Conservation (phyloP, 495 filamentous ascomycete genomes). For the Friedmanniomyces simplex region DNA sequence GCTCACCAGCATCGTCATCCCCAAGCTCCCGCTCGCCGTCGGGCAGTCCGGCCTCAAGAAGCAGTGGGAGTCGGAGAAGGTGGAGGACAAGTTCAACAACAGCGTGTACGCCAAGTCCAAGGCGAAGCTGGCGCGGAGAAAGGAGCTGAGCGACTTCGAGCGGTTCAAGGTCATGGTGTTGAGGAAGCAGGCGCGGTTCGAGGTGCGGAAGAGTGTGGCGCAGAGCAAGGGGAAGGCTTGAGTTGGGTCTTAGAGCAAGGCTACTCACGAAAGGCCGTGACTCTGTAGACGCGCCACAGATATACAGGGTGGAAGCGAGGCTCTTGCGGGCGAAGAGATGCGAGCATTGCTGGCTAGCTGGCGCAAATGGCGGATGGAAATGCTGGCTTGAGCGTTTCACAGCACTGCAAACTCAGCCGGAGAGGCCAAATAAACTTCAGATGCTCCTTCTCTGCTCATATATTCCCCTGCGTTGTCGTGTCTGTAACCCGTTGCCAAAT, state of each 20-base stretch:
- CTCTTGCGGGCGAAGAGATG: background rate
- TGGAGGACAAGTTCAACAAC: conserved; percentile 84
- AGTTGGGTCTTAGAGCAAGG: background rate
- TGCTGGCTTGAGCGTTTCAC: conserved; percentile 3
- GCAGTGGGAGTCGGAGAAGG: conserved; percentile 74
- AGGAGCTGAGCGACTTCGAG: conserved; percentile 92
- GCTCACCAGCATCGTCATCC: conserved; percentile 81
- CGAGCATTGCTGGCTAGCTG: conserved; percentile 3
- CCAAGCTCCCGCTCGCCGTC: conserved; percentile 75
- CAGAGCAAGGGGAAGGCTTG: conserved; percentile 51
- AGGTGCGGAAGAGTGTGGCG: conserved; percentile 84
- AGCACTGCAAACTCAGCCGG: background rate
- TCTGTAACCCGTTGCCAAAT: no score
- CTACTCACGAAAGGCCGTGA: background rate
- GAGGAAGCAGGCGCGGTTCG: conserved; percentile 95
- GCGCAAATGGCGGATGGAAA: conserved; percentile 6
- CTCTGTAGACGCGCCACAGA: background rate
- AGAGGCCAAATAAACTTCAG: background rate
- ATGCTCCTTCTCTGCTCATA: background rate
- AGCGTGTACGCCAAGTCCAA: conserved; percentile 85
- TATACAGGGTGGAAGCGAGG: background rate
- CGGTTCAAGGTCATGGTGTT: conserved; percentile 97
- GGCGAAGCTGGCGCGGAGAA: conserved; percentile 69
- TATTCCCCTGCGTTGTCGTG: background rate
- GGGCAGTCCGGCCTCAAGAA: conserved; percentile 72